Percentiles rank a stretch among this genome's conserved stretches.
These are phyloP conservation scores for Bretziella fagacearum DNA, from an alignment of 2,329 filamentous ascomycete species.

Conservation along the genomic window DNA sequence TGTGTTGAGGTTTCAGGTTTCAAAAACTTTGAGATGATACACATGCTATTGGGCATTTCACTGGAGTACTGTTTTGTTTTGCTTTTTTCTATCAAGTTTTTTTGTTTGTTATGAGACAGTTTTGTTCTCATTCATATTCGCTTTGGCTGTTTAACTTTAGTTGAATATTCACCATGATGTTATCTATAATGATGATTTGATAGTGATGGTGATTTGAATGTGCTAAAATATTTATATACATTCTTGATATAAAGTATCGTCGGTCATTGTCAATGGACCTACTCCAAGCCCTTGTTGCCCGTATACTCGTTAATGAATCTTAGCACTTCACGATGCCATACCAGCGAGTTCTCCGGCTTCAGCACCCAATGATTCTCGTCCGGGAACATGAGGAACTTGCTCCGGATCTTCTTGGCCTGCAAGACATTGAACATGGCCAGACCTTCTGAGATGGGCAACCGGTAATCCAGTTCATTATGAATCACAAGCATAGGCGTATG, in stretches of 20 bases:
- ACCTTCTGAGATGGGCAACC: conserved; percentile 70
- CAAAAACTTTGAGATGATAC: conserved; percentile 13
- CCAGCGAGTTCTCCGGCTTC: conserved; percentile 75
- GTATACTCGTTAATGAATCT: conserved; percentile 56
- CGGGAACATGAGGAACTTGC: conserved; percentile 64
- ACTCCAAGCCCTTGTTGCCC: conserved; percentile 21
- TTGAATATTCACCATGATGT: neutral
- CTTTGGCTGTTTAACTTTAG: conserved; percentile 4
- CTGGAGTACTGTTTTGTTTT: conserved; percentile 13
- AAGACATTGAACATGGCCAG: conserved; percentile 73
- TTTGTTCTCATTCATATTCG: conserved; percentile 5
- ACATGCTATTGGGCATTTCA: conserved; percentile 14
- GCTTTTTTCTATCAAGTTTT: conserved; percentile 9
- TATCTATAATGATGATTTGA: neutral
- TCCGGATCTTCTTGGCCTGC: conserved; percentile 57
- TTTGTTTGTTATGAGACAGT: conserved; percentile 6
- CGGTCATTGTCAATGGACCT: neutral
- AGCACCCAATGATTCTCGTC: conserved; percentile 68
- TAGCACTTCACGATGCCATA: conserved; percentile 79
- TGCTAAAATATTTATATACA: neutral
- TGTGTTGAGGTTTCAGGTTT: conserved; percentile 10
- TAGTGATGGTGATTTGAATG: neutral
- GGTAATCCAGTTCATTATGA: conserved; percentile 80
- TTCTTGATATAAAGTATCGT: no score
- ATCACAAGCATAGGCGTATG: conserved; percentile 70